These are phyloP conservation scores for Wickerhamiella azyma DNA, from an alignment of 805 yeast species.

Conservation along the genomic window DNA sequence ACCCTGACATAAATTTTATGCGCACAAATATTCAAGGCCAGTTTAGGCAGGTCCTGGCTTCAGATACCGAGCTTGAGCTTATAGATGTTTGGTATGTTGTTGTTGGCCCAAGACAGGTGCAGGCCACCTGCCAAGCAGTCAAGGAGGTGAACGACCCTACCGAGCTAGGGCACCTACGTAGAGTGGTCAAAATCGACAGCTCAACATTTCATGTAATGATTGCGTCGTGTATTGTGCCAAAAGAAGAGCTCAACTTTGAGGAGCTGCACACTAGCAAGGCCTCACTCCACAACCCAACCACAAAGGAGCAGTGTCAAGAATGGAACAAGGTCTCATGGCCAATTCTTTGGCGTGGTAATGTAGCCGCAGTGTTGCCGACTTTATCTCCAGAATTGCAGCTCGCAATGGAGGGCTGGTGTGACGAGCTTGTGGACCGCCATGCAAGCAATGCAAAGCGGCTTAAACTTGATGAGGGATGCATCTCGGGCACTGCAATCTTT, in stretches of 20 bases:
- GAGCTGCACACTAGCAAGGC: conserved; percentile 25
- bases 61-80: conserved; percentile 1
- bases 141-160: conserved; percentile 22
- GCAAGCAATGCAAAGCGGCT: conserved; percentile 16
- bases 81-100: conserved; percentile 16
- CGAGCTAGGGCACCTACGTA: conserved; percentile 25
- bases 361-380: conserved; percentile 35
- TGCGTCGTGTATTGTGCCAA: conserved; percentile 12
- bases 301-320: conserved; percentile 46
- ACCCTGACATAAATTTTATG: background rate
- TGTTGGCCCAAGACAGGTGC: conserved; percentile 12
- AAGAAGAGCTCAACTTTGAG: conserved; percentile 1
- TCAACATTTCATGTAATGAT: conserved; percentile 4
- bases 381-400: conserved; percentile 35
- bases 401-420: conserved; percentile 27
- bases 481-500: conserved; percentile 33
- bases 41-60: conserved; percentile 8
- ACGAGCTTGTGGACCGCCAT: conserved; percentile 19
- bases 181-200: conserved; percentile 22
- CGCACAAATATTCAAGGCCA: conserved; percentile 9
- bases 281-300: conserved; percentile 52
- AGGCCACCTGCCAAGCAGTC: conserved; percentile 13
- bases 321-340: conserved; percentile 81
- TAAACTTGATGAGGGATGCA: background rate
- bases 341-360: conserved; percentile 85